Evolutionary conservation across 345 rosid species (phyloP).

Genomic region (Sisymbrium irio): DNA sequence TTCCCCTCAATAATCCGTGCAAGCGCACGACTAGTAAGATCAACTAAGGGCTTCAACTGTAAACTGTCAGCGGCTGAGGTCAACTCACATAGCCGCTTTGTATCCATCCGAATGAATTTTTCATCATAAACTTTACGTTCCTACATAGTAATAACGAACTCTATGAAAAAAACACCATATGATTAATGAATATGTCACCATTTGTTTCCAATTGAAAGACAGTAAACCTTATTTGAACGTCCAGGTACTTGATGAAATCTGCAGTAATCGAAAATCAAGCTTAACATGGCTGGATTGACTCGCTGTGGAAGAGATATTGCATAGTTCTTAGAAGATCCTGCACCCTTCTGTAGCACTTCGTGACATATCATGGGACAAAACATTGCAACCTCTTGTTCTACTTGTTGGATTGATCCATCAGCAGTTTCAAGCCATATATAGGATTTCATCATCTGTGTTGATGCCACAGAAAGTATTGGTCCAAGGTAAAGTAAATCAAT

Average conservation of each 20-base stretch:
- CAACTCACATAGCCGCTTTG: slow-evolving; percentile 86
- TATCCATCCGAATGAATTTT: slow-evolving; percentile 86
- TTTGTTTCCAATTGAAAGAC: slow-evolving; percentile 2
- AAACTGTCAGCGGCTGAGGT: slow-evolving; percentile 98
- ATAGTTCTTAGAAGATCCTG: slow-evolving; percentile 78
- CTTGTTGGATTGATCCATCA: slow-evolving; percentile 93
- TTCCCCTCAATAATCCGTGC: slow-evolving; percentile 92
- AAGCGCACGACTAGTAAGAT: slow-evolving; percentile 94
- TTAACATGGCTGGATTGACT: slow-evolving; percentile 76
- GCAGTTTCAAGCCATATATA: slow-evolving; percentile 90
- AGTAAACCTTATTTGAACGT: slow-evolving; percentile 71
- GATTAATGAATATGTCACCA: not conserved
- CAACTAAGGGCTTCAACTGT: slow-evolving; percentile 87
- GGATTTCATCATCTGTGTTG: slow-evolving; percentile 68
- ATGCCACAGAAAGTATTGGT: slow-evolving; percentile 19
- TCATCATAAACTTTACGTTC: slow-evolving; percentile 87
- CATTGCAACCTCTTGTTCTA: slow-evolving; percentile 95
- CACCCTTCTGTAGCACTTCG: slow-evolving; percentile 71
- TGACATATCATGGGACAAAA: slow-evolving; percentile 91
- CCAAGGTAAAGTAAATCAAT: not conserved
- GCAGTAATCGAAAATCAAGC: slow-evolving; percentile 85
- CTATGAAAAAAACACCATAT: not conserved
- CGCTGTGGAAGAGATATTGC: slow-evolving; percentile 87
- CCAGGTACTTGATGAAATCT: slow-evolving; percentile 90
- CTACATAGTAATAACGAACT: slow-evolving; percentile 36